Conservation (phyloP, 1,284 basidiomycete species). For the Pascua sp. region DNA sequence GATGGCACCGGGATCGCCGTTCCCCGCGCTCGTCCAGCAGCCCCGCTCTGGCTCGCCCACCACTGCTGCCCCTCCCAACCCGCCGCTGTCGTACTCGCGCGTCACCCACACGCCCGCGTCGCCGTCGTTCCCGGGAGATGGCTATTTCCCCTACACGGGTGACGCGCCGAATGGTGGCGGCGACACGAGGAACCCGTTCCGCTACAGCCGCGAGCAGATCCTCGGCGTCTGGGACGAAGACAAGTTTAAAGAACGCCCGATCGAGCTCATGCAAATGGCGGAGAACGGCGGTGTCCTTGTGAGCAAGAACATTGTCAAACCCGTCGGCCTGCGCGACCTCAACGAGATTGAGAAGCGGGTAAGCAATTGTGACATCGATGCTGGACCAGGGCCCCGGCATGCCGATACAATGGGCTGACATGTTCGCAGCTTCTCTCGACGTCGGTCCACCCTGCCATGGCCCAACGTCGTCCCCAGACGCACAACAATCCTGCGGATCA, state of each 20-base stretch:
- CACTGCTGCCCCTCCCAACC: constrained; percentile 31
- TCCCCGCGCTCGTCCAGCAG: constrained; percentile 39
- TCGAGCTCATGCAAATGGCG: constrained; percentile 60
- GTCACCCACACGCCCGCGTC: constrained; percentile 52
- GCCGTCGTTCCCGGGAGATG: constrained; percentile 40
- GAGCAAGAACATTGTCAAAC: constrained; percentile 66
- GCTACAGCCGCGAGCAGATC: constrained; percentile 80
- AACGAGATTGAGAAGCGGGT: constrained; percentile 85
- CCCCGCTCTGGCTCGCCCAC: constrained; percentile 30
- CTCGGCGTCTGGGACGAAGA: constrained; percentile 78
- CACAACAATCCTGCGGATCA: constrained; percentile 5
- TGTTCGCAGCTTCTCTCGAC: constrained; percentile 32
- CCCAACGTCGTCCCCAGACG: constrained; percentile 24
- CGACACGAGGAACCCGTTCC: constrained; percentile 60
- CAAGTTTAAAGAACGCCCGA: constrained; percentile 65
- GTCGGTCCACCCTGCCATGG: constrained; percentile 36
- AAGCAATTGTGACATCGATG: constrained; percentile 26
- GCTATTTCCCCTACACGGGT: constrained; percentile 59
- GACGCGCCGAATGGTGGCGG: constrained; percentile 10
- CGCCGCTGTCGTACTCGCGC: constrained; percentile 63
- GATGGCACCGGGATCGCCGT: constrained; percentile 25
- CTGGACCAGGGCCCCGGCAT: no score
- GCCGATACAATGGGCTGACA: background rate
- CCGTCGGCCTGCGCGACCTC: constrained; percentile 72
- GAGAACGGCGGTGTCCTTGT: constrained; percentile 82